phyloP scores from a whole-genome alignment of 2,329 filamentous ascomycete species.

The Microsporum canis region DNA sequence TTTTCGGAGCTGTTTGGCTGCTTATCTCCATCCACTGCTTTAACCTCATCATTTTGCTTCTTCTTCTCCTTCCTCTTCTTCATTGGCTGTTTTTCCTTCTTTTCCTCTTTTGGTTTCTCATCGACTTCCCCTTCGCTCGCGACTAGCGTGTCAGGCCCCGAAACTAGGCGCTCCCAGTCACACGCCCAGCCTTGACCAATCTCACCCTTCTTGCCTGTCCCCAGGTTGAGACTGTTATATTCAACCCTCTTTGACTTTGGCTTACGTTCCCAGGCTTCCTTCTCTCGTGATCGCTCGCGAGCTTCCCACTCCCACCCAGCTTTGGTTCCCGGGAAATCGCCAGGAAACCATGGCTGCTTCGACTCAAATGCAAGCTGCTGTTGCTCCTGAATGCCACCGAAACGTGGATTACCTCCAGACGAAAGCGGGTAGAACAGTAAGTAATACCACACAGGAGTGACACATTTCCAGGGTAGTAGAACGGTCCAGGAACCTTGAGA shows the following conservation, averaged over 20 bases:
- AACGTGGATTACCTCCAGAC: conserved; percentile 66
- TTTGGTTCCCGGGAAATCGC: conserved; percentile 66
- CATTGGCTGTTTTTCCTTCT: background rate
- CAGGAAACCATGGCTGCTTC: conserved; percentile 70
- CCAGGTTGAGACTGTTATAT: conserved; percentile 64
- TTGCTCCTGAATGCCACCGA: conserved; percentile 70
- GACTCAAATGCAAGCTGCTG: conserved; percentile 74
- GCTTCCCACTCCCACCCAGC: conserved; percentile 71
- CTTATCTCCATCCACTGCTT: background rate
- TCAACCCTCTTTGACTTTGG: conserved; percentile 72
- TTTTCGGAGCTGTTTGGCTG: conserved; percentile 7
- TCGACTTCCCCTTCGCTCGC: background rate
- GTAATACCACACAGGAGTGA: conserved; percentile 73
- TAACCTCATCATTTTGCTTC: background rate
- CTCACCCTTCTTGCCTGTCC: conserved; percentile 65
- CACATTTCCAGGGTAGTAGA: conserved; percentile 81
- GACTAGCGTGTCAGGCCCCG: conserved; percentile 17
- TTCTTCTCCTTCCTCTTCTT: background rate
- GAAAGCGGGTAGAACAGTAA: conserved; percentile 72
- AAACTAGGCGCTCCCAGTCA: conserved; percentile 65
- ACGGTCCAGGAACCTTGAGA: conserved; percentile 67
- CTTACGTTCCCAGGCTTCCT: conserved; percentile 58
- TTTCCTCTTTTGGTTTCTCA: background rate
- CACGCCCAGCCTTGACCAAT: conserved; percentile 71
- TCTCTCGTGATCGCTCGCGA: conserved; percentile 49